Conservation (phyloP, 2,329 filamentous ascomycete species). For the Sphaerulina musiva region DNA sequence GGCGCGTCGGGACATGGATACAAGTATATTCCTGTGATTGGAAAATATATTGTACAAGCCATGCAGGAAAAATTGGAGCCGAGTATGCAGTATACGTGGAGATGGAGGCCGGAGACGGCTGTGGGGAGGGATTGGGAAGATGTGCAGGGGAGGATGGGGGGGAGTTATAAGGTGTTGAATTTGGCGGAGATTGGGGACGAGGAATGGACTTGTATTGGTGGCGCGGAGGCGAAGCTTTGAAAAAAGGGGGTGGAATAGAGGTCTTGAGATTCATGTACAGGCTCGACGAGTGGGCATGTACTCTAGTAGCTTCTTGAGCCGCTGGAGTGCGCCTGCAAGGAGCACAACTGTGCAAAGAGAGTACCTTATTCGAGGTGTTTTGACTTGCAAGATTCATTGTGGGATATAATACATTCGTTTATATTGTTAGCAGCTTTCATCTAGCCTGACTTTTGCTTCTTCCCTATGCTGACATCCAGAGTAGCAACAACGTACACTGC, state of each 20-base stretch:
- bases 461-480: constrained; percentile 71
- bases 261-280: no score
- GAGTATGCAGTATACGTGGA: neutral
- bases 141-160: neutral
- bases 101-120: neutral
- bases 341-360: no score
- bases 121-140: neutral
- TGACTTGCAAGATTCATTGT: no score
- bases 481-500: constrained; percentile 68
- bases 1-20: neutral
- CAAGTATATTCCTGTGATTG: neutral
- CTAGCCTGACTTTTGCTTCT: constrained; percentile 24
- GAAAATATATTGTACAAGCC: neutral
- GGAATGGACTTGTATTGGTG: neutral
- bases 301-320: no score
- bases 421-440: constrained; percentile 7
- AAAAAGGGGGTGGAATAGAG: no score
- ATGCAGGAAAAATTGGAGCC: neutral
- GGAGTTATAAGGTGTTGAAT: neutral
- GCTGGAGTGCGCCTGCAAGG: no score
- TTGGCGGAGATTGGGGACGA: neutral
- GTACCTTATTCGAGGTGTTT: no score
- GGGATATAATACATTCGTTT: constrained; percentile 9
- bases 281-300: no score
- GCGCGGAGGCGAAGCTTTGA: no score